These are phyloP conservation scores for Herpetospermum pedunculosum DNA, from an alignment of 306 rosid species.

Conservation along the genomic window DNA sequence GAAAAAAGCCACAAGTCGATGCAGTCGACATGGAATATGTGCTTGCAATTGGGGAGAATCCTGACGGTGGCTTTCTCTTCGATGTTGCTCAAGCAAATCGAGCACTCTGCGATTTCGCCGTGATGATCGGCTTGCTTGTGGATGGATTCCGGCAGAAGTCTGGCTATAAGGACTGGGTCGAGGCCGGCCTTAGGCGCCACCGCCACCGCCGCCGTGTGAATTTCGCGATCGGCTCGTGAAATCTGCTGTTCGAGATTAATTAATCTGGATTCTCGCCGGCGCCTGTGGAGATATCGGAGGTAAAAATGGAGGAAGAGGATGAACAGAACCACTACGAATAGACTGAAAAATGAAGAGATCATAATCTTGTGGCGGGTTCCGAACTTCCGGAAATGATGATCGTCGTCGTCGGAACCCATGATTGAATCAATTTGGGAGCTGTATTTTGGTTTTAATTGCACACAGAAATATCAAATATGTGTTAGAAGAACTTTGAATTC, in stretches of 20 bases:
- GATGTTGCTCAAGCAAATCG: conserved; percentile 9
- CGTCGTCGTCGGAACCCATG: conserved; percentile 7
- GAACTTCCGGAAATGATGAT: background rate
- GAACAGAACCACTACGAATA: background rate
- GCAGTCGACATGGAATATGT: conserved; percentile 5
- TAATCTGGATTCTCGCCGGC: background rate
- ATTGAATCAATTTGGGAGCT: background rate
- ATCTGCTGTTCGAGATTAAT: background rate
- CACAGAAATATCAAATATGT: background rate
- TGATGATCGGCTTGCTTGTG: background rate
- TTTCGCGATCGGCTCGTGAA: background rate
- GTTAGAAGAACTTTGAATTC: background rate
- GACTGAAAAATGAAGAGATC: conserved; percentile 5
- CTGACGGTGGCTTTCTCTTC: conserved; percentile 2
- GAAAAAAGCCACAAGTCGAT: conserved; percentile 10
- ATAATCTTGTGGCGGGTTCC: background rate
- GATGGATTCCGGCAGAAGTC: background rate
- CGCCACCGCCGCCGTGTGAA: background rate
- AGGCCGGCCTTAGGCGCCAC: background rate
- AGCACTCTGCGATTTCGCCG: conserved; percentile 1
- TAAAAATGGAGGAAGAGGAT: background rate
- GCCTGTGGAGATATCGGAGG: conserved; percentile 1
- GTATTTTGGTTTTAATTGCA: background rate
- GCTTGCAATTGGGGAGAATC: conserved; percentile 9
- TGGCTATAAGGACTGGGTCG: background rate